These are phyloP conservation scores for Microbotryum violaceum DNA, from an alignment of 1,284 basidiomycete genomes.

Conservation along the genomic window DNA sequence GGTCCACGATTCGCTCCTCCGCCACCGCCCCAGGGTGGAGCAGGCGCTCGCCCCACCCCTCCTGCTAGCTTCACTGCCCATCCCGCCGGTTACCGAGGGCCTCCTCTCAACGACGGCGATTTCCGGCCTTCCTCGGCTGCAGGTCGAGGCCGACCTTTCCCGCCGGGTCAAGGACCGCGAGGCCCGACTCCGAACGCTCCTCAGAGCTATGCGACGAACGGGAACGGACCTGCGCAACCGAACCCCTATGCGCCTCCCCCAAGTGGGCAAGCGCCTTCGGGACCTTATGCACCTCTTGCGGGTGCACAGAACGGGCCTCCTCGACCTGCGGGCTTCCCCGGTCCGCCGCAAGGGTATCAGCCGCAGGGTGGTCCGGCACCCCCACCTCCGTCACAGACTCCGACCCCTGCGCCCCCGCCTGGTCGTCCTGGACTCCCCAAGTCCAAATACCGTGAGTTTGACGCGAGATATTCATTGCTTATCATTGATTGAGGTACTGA, in stretches of 20 bases:
- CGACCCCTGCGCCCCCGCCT: constrained; percentile 32
- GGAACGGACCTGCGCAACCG: neutral
- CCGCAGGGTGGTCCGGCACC: neutral
- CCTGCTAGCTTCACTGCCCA: no score
- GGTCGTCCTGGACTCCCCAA: constrained; percentile 39
- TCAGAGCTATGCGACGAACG: neutral
- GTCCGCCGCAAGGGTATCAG: neutral
- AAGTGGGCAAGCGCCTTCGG: neutral
- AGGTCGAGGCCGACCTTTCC: no score
- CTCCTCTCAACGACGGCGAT: no score
- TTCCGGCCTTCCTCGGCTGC: no score
- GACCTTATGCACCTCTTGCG: constrained; percentile 5
- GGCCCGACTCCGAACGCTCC: neutral
- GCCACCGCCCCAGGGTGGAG: neutral
- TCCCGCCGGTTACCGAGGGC: no score
- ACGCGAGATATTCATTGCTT: neutral
- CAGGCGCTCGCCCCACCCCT: no score
- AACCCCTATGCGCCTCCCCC: neutral
- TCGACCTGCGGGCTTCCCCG: constrained; percentile 2
- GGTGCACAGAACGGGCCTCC: neutral
- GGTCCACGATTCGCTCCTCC: neutral
- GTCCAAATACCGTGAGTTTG: constrained; percentile 72
- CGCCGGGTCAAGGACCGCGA: no score
- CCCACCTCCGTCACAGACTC: constrained; percentile 32
- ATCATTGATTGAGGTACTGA: neutral